Evolutionary conservation across 2,329 filamentous ascomycete genomes (phyloP), one percentile per base, ranked within the genome.

Genomic region (Drechslerella coelobrocha): DNA sequence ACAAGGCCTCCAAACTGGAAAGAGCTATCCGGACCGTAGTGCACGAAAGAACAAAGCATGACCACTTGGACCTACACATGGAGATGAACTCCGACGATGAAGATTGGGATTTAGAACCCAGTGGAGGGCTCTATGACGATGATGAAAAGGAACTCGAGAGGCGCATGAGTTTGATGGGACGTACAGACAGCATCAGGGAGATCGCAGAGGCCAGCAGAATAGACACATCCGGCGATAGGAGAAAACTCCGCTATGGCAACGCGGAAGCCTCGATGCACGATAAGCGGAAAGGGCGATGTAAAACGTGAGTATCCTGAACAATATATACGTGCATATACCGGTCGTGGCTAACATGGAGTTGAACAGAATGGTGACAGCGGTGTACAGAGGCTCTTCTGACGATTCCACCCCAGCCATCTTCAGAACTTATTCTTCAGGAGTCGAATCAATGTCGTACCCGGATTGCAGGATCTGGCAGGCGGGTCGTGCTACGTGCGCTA

Each of bases 381-480:
- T 96, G 19, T 95, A 96, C 79, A 92, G 90, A 80, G 92, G 91
- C 47, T 92, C 91, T 0, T 83, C 83, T 2, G 86, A 84, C 74
- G 85, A 86, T 48, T 85, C 85, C 5, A 83, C 85, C 1, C 84
- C 92, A 2, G 88, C 88, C 9, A 79, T 97, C 72, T 82, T 99
- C 61, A 88, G 94, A 74, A 97, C 93, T 1, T 99, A 97, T 79
- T 93, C 97, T 79, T 97, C 93, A n/a, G 85, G 92, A 76, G 91
- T 89, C 79, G 93, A 97, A 78, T 89, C 93, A 0, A 85, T 92
- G 0, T 89, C 93, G 1, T 93, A 97, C 78, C 93, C 91, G 68
- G 90, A 96, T 77, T 97, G 92, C 79, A 95, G 88, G 53, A 93
- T 99, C 65, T 99, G 94, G 94, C 88, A 99, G 80, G 94, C 94